Evolutionary conservation across 2,329 filamentous ascomycete genomes (phyloP).

Genomic region (Pleurostoma richardsiae): DNA sequence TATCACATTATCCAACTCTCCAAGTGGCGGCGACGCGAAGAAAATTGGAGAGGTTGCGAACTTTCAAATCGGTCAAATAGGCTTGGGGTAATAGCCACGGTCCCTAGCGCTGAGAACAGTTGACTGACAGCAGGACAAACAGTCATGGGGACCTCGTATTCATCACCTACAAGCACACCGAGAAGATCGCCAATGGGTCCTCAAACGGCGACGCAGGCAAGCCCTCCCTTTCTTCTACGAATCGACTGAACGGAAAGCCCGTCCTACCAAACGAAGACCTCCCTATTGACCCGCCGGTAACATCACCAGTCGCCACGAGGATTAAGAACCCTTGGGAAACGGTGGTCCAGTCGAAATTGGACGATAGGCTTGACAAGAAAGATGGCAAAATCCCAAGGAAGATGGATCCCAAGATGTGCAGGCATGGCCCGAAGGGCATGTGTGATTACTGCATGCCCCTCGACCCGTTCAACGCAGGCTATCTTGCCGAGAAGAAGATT

Average conservation of each 20-base stretch:
- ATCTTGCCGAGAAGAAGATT: slow-evolving; percentile 93
- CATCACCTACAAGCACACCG: slow-evolving; percentile 67
- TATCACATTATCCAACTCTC: slow-evolving; percentile 58
- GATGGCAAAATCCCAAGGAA: slow-evolving; percentile 83
- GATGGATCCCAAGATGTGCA: slow-evolving; percentile 80
- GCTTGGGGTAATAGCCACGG: slow-evolving; percentile 43
- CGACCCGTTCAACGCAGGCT: slow-evolving; percentile 86
- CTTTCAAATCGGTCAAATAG: slow-evolving; percentile 53
- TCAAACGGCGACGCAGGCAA: slow-evolving; percentile 28
- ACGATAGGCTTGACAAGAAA: slow-evolving; percentile 78
- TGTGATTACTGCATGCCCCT: slow-evolving; percentile 98
- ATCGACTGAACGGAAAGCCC: slow-evolving; percentile 73
- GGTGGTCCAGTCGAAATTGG: slow-evolving; percentile 80
- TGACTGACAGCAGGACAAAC: slow-evolving; percentile 1
- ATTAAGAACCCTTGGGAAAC: slow-evolving; percentile 92
- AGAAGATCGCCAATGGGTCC: slow-evolving; percentile 28
- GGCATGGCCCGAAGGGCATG: slow-evolving; percentile 95
- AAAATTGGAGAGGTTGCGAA: slow-evolving; percentile 51
- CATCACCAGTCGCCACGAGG: slow-evolving; percentile 50
- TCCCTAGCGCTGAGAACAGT: neutral
- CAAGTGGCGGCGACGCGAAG: slow-evolving; percentile 53
- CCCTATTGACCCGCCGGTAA: slow-evolving; percentile 55
- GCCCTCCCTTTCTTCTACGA: slow-evolving; percentile 40
- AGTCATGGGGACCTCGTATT: slow-evolving; percentile 92
- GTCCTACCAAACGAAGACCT: slow-evolving; percentile 65